phyloP scores from a whole-genome alignment of 805 yeast genomes.

The Metschnikowia koreensis region DNA sequence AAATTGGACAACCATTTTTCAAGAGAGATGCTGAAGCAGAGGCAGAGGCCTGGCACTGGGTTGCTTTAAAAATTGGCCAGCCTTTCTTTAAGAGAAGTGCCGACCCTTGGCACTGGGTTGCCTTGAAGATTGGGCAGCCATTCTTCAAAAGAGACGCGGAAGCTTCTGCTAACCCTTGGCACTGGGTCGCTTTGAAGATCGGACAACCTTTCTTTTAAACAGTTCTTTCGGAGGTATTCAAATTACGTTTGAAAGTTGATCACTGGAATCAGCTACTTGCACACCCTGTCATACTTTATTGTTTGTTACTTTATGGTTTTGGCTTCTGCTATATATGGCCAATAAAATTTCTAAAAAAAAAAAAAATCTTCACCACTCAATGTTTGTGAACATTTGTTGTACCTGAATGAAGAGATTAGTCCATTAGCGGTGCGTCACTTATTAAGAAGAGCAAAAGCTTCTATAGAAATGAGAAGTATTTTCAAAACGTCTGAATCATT shows the following conservation, averaged over 20 bases:
- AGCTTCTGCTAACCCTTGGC: neutral
- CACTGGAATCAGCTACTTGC: too few relatives aligned
- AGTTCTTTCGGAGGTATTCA: neutral
- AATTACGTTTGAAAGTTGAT: too few relatives aligned
- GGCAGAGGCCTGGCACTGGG: constrained; percentile 10
- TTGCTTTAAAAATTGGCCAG: constrained; percentile 12
- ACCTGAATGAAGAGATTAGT: too few relatives aligned
- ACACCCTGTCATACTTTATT: too few relatives aligned
- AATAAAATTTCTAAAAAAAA: neutral
- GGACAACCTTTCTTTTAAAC: neutral
- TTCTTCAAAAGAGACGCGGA: neutral
- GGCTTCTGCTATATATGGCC: neutral
- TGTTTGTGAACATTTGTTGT: too few relatives aligned
- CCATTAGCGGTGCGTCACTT: too few relatives aligned
- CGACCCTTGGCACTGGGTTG: neutral
- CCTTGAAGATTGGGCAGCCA: neutral
- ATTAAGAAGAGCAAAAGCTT: too few relatives aligned
- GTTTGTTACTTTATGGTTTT: neutral
- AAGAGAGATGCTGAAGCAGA: constrained; percentile 13
- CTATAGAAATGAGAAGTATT: too few relatives aligned
- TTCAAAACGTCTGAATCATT: too few relatives aligned
- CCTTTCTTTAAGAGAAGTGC: constrained; percentile 13
- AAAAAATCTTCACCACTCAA: neutral
- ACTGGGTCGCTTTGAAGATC: neutral
- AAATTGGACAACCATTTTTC: constrained; percentile 10